Base-by-base conservation (phyloP, 495 filamentous ascomycete species). In the Lasiosphaeriaceae sp. region DNA sequence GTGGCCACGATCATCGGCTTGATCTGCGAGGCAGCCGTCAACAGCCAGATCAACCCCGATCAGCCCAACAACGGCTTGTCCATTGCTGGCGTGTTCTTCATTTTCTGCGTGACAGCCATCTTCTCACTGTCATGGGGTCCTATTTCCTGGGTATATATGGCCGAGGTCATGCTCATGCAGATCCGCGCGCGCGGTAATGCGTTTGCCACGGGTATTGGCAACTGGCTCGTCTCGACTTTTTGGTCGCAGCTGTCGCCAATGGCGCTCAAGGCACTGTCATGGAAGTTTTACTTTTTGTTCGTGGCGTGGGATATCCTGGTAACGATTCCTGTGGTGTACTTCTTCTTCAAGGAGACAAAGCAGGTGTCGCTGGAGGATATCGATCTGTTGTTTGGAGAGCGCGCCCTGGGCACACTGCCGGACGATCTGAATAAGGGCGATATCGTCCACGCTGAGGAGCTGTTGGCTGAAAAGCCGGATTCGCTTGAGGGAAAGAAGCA, bases 291-390 rank as follows among this genome's bases (percentile, higher is more conserved):
- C 55, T 74, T 76, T 47, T 55, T 81, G 7, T 80, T 80, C 12
- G 45, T 64, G 52, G 53, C 64, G 50, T 56, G 60, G 70, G 59
- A 70, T 43, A 41, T 68, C 31, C 22, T 68, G 4, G 50, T 71
- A 20, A 71, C 66, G 0, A 52, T 71, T 46, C 68, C 68, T 0
- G 69, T 75, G 0, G 72, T 85, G 9, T 82, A 73, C 60, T 75
- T 83, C 63, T 69, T 80, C 35, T 83, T 82, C 62, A 76, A 75
- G 46, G 80, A 85, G 63, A 83, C 80, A 0, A 83, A 80, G 49
- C 75, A 78, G 50, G 70, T 83, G 37, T 74, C 73, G 0, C 64
- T 85, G 1, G 82, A 85, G 56, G 80, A 82, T 52, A 83, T 83
- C 56, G 80, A 85, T 70, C 48, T 80, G 17, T 61, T 83, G 31